A percentile compares a stretch with the other conserved stretches of the same genome.
These are phyloP conservation scores for Magnaporthales sp. DNA, from an alignment of 2,329 filamentous ascomycete species.

Conservation along the genomic window DNA sequence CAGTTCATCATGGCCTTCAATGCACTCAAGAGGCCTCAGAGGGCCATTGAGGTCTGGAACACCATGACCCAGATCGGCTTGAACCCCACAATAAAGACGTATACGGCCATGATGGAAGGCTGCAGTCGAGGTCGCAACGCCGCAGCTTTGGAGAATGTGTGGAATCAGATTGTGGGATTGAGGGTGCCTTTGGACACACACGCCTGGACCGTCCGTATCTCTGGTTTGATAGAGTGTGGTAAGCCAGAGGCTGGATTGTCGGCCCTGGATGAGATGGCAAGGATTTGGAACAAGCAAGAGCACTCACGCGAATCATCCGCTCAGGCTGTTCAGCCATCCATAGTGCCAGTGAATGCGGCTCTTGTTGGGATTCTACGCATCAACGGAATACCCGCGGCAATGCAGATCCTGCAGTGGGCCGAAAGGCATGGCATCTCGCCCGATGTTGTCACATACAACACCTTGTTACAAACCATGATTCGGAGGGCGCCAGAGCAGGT, in stretches of 20 bases:
- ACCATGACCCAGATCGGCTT: slow-evolving; percentile 39
- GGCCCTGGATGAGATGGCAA: slow-evolving; percentile 59
- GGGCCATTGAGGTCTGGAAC: slow-evolving; percentile 25
- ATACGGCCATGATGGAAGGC: slow-evolving; percentile 65
- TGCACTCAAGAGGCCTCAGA: slow-evolving; percentile 18
- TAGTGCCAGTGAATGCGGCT: slow-evolving; percentile 61
- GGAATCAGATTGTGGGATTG: slow-evolving; percentile 51
- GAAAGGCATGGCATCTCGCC: slow-evolving; percentile 43
- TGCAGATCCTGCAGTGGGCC: slow-evolving; percentile 51
- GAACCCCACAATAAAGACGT: slow-evolving; percentile 54
- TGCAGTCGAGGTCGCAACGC: slow-evolving; percentile 52
- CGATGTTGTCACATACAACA: slow-evolving; percentile 57
- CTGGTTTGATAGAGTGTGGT: slow-evolving; percentile 51
- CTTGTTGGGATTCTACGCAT: slow-evolving; percentile 51
- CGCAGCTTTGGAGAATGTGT: slow-evolving; percentile 55
- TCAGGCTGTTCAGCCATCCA: slow-evolving; percentile 46
- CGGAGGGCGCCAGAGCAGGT: slow-evolving; percentile 39
- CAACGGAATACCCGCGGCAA: slow-evolving; percentile 38
- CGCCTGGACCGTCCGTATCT: slow-evolving; percentile 65
- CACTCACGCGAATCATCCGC: slow-evolving; percentile 9
- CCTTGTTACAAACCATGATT: slow-evolving; percentile 54
- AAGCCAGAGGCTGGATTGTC: slow-evolving; percentile 46
- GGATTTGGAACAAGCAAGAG: slow-evolving; percentile 39
- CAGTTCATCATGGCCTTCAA: slow-evolving; percentile 26
- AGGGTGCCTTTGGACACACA: slow-evolving; percentile 51